Percentiles rank a stretch among this genome's conserved stretches.
Conservation (phyloP, 495 filamentous ascomycete genomes). For the Hypoxylon perforatum region DNA sequence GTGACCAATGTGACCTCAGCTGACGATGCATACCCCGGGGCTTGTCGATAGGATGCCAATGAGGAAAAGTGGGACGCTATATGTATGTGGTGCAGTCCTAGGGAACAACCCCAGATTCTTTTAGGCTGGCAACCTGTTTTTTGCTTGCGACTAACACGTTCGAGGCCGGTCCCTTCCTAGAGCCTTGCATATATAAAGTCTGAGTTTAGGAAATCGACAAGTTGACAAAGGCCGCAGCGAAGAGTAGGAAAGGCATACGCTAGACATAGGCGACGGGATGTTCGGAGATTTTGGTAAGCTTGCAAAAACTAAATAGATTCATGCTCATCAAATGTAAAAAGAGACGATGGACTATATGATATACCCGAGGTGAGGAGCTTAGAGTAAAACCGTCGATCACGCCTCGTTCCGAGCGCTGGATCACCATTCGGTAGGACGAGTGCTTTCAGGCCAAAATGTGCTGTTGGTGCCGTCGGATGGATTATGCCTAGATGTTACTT, state of each 20-base stretch:
- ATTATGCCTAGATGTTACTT: not conserved
- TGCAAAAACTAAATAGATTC: not conserved
- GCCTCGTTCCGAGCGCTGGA: conserved; percentile 27
- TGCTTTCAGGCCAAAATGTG: conserved; percentile 3
- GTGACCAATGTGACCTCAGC: conserved; percentile 41
- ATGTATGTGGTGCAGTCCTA: conserved; percentile 10
- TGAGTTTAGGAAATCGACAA: not conserved
- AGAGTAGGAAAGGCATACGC: conserved; percentile 14
- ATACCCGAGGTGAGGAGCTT: conserved; percentile 22
- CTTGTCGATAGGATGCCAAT: conserved; percentile 7
- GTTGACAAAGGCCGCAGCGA: conserved; percentile 10
- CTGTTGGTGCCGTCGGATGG: conserved; percentile 4
- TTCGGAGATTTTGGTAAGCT: conserved; percentile 6
- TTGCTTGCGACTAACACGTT: conserved; percentile 16
- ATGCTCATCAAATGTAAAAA: not conserved
- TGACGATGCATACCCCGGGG: conserved; percentile 31
- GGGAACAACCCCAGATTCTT: conserved; percentile 24
- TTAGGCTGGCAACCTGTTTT: conserved; percentile 31
- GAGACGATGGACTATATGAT: conserved; percentile 8
- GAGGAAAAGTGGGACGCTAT: conserved; percentile 19
- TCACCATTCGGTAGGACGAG: conserved; percentile 14
- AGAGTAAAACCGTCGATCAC: not conserved
- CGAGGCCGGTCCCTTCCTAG: conserved; percentile 18
- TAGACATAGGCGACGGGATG: conserved; percentile 18
- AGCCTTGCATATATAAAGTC: conserved; percentile 12